These are phyloP conservation scores for Chaetomium tenue DNA, from an alignment of 495 filamentous ascomycete genomes.

Conservation along the genomic window DNA sequence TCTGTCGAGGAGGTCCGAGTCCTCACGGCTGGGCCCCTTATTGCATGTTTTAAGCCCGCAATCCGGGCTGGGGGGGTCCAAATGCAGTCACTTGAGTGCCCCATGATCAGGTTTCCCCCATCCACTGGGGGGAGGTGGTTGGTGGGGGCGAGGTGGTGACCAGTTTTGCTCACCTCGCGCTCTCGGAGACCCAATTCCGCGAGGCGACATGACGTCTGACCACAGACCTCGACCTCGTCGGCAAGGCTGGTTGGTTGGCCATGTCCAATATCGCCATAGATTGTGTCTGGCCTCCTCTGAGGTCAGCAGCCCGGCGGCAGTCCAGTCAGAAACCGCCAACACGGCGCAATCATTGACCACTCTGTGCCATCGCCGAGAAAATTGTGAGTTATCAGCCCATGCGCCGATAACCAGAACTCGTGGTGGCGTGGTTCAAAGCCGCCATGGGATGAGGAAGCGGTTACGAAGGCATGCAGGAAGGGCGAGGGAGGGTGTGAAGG, in stretches of 20 bases:
- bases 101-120: slow-evolving; percentile 19
- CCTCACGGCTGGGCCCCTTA: slow-evolving; percentile 22
- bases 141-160: background rate
- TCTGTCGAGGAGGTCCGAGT: slow-evolving; percentile 1
- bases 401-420: slow-evolving; percentile 18
- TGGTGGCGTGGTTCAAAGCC: slow-evolving; percentile 30
- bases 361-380: slow-evolving; percentile 7
- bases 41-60: slow-evolving; percentile 28
- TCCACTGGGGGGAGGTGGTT: background rate
- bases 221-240: slow-evolving; percentile 12
- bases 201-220: background rate
- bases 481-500: background rate
- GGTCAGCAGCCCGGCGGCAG: slow-evolving; percentile 29
- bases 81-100: slow-evolving; percentile 11
- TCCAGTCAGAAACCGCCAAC: slow-evolving; percentile 21
- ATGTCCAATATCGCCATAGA: slow-evolving; percentile 26
- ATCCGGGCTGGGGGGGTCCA: slow-evolving; percentile 1
- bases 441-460: slow-evolving; percentile 26
- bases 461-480: slow-evolving; percentile 12
- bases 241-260: slow-evolving; percentile 4
- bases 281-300: slow-evolving; percentile 29
- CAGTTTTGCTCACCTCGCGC: background rate
- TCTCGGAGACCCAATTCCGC: background rate
- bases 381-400: background rate
- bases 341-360: slow-evolving; percentile 13